Conservation (phyloP, 768 basidiomycete species). For the Rhodotorula taiwanensis region DNA sequence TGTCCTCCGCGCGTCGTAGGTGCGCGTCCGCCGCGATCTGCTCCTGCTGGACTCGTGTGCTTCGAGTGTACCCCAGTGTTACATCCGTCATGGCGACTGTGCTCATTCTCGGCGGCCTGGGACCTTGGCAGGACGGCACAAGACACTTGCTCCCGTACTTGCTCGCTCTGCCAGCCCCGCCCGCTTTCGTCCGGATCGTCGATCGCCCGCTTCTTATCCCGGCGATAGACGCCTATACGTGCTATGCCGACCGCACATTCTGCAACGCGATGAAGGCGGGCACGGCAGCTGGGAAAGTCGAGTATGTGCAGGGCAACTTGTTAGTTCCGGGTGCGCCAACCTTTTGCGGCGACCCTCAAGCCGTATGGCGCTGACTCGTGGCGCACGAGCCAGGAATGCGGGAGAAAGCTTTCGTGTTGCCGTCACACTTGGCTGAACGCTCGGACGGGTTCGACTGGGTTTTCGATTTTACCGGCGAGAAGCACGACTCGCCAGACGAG, state of each 20-base stretch:
- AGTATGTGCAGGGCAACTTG: constrained; percentile 30
- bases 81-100: constrained; percentile 11
- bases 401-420: constrained; percentile 19
- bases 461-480: constrained; percentile 31
- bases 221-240: constrained; percentile 14
- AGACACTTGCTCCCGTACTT: constrained; percentile 30
- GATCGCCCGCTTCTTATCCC: constrained; percentile 24
- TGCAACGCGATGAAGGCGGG: constrained; percentile 3
- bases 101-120: constrained; percentile 29
- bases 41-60: not conserved
- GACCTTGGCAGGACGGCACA: constrained; percentile 6
- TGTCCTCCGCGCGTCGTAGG: too few relatives aligned
- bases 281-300: constrained; percentile 1
- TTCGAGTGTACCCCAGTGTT: not conserved
- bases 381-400: constrained; percentile 4
- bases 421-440: constrained; percentile 2
- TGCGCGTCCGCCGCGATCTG: not conserved
- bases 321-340: not conserved
- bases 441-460: constrained; percentile 25
- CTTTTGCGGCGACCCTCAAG: not conserved
- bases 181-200: constrained; percentile 18
- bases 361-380: not conserved
- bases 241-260: constrained; percentile 7
- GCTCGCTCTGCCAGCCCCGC: not conserved
- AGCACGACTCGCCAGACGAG: constrained; percentile 11